Conservation (phyloP, 768 basidiomycete genomes). For the Psilocybe subaeruginosa region DNA sequence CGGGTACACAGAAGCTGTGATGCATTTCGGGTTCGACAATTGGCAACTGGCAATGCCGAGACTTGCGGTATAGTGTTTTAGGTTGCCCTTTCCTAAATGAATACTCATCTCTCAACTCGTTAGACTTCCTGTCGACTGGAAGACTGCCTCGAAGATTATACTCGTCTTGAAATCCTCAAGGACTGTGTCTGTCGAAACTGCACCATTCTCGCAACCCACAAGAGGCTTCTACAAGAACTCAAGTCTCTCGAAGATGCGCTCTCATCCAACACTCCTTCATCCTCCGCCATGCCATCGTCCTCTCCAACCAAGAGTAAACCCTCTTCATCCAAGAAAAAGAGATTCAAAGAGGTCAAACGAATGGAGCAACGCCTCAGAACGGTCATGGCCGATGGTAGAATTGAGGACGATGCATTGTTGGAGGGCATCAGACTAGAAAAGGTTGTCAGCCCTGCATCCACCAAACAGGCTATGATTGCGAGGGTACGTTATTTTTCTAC, state of each 20-base stretch:
- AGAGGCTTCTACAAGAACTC: slow-evolving; percentile 63
- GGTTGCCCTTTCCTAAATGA: neutral
- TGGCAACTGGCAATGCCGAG: slow-evolving; percentile 80
- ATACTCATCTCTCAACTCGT: slow-evolving; percentile 4
- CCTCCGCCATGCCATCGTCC: slow-evolving; percentile 16
- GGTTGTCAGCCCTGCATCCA: slow-evolving; percentile 72
- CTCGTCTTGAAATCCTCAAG: slow-evolving; percentile 82
- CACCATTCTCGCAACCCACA: slow-evolving; percentile 78
- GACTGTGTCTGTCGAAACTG: slow-evolving; percentile 95
- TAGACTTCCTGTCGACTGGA: slow-evolving; percentile 73
- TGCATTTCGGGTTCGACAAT: slow-evolving; percentile 88
- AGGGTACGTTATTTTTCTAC: slow-evolving; percentile 54
- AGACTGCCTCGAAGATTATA: slow-evolving; percentile 88
- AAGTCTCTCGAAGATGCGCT: slow-evolving; percentile 54
- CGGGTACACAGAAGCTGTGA: slow-evolving; percentile 93
- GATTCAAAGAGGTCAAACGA: slow-evolving; percentile 70
- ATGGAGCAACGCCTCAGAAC: slow-evolving; percentile 62
- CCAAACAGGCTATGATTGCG: slow-evolving; percentile 92
- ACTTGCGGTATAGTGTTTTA: slow-evolving; percentile 48
- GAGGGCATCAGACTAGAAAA: slow-evolving; percentile 82
- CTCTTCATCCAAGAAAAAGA: slow-evolving; percentile 74
- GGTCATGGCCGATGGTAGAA: slow-evolving; percentile 71
- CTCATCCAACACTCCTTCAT: slow-evolving; percentile 16
- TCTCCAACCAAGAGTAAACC: slow-evolving; percentile 39
- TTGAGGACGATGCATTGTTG: slow-evolving; percentile 72